Base-by-base conservation (phyloP, 192 early-diverging fungal genomes). In the Phlyctochytrium bullatum region DNA sequence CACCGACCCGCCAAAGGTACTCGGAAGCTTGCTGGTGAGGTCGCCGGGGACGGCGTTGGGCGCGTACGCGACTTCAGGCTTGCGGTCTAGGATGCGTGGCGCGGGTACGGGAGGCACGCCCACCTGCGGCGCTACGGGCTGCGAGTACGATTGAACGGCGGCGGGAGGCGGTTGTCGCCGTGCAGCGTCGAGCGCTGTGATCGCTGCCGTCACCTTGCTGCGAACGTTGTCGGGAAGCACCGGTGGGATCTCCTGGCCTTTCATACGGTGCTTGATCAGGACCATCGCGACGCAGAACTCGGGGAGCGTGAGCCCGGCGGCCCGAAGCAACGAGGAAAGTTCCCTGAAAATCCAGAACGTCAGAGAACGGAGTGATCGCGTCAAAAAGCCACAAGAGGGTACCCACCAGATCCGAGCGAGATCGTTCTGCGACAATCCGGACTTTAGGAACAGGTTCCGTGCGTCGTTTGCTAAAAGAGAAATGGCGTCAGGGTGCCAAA, bases 241-340 rank as follows among this genome's bases (percentile, higher is more conserved):
- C 14, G 67, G 24, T 10, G 83, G 80, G 23, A 80, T 66, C 2
- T 69, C 67, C 16, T 30, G 68, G 23, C 83, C 83, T 10, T 52
- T 35, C 2, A 71, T 23, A 4, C 66, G 67, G 20, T 75, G 60
- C 36, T 73, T 77, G 36, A 78, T 72, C 36, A 84, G 65, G 61
- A 77, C 73, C 79, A 84, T 80, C 17, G 78, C 78, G 20, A 84
- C 17, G 23, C 62, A 56, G 64, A 84, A 80, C 68, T 84, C 82
- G 16, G 82, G 76, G 67, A 78, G 79, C 12, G 74, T 77, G 24
- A 84, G 66, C 10, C 64, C 36, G 2, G 70, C 65, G 34, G 69
- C 68, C 28, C 33, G 64, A 28, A 59, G 35, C 10, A 74, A 68
- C 20, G 82, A 75, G 14, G 62, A 74, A n/a, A 80, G 65, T 47